Evolutionary conservation across 1,284 basidiomycete species (phyloP), one percentile per base, ranked within the genome.

Genomic region (Kwoniella shivajii): DNA sequence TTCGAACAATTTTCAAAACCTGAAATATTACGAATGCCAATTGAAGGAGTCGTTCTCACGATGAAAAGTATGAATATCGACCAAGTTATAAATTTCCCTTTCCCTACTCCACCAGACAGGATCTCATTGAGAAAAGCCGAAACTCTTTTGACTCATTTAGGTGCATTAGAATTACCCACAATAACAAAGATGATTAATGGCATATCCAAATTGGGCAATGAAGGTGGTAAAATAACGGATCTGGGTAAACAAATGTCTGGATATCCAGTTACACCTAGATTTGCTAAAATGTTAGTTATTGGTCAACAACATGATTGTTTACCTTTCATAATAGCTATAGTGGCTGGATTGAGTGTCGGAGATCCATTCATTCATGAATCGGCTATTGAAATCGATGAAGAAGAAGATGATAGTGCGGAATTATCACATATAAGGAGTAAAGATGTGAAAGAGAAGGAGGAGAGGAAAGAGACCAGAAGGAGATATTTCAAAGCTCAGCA

Each of bases 11-110:
- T 96, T 76, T 84, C 90, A 0, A 80, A 86, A 58, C 95, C 96
- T 2, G 96, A 99, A 76, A 96, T 99, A 60, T 82, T 94, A 42
- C 88, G 95, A 27, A 94, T 92, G 80, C 95, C 96, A 0, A 95
- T 99, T 67, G 96, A 99, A 69, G 94, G 94, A 0, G 86, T 99
- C 24, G 92, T 99, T 11, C 82, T 99, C 33, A 92, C 97, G 78
- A 99, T 99, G 96, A 99, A 99, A 82, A 88, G 87, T 73, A 98
- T 99, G 94, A 92, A 97, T 72, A 94, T 99, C 59, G 94, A 98
- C 70, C 84, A 91, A 0, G 92, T 99, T 22, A 83, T 90, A 67
- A 97, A 98, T 78, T 99, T 99, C 75, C 96, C 96, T 10, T 99
- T 99, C 80, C 96, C 96, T 0, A 98, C 96, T 0, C 88, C 95